A percentile compares a stretch with the other conserved stretches of the same genome.
phyloP scores from a whole-genome alignment of 1,284 basidiomycete species.

The Sporisorium scitamineum region DNA sequence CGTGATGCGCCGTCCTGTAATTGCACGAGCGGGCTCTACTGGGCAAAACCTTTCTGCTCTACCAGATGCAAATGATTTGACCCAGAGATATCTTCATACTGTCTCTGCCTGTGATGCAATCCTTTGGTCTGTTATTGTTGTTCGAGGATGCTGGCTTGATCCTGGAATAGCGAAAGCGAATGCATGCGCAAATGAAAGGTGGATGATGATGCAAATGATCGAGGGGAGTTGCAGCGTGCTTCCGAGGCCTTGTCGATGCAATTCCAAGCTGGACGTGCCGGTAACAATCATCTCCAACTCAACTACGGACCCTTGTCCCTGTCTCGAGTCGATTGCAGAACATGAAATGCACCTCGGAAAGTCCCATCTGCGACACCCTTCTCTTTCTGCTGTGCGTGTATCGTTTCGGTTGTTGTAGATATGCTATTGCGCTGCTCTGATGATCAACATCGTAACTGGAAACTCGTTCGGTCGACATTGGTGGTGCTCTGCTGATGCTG shows the following conservation, averaged over 20 bases:
- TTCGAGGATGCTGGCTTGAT: not conserved
- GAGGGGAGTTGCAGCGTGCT: not conserved
- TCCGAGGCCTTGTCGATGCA: not conserved
- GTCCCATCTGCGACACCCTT: not conserved
- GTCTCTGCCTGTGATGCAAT: not conserved
- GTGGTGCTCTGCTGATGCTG: slow-evolving; percentile 8
- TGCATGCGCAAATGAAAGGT: not conserved
- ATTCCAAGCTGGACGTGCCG: not conserved
- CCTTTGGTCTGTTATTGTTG: not conserved
- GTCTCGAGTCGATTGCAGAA: not conserved
- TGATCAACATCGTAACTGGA: not conserved
- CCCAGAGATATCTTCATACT: not conserved
- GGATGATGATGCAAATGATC: not conserved
- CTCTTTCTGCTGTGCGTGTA: not conserved
- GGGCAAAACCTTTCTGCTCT: not conserved
- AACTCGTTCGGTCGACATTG: not conserved
- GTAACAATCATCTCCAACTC: not conserved
- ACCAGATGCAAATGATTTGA: not conserved
- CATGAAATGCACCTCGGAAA: not conserved
- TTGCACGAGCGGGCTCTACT: not conserved
- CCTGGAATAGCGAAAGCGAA: not conserved
- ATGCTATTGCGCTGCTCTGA: not conserved
- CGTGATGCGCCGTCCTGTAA: not conserved
- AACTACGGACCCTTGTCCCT: not conserved
- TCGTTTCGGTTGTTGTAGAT: not conserved